A percentile compares a stretch with the other conserved stretches of the same genome.
Conservation (phyloP, 2,329 filamentous ascomycete genomes). For the Clonostachys sp. region DNA sequence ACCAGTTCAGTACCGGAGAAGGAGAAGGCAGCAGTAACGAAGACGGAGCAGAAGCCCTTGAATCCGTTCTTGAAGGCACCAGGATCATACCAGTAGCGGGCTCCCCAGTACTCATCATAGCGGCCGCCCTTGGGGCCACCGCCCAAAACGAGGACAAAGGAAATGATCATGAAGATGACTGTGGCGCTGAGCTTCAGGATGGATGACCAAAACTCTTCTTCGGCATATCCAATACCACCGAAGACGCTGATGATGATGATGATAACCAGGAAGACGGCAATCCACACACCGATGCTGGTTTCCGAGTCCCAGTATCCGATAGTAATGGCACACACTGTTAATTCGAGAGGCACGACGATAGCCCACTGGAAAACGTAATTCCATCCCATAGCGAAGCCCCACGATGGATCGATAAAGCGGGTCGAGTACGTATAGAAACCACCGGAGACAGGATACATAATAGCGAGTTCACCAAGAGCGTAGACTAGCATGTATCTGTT, state of each 20-base stretch:
- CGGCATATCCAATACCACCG: slow-evolving; percentile 41
- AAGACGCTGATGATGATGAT: slow-evolving; percentile 45
- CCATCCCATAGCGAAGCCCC: slow-evolving; percentile 49
- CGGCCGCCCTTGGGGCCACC: slow-evolving; percentile 41
- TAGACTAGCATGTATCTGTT: slow-evolving; percentile 27
- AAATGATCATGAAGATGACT: slow-evolving; percentile 53
- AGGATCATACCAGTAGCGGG: slow-evolving; percentile 32
- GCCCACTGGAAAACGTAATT: slow-evolving; percentile 45
- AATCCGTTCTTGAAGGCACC: slow-evolving; percentile 61
- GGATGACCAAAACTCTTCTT: slow-evolving; percentile 49
- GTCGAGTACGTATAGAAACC: slow-evolving; percentile 55
- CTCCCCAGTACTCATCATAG: slow-evolving; percentile 33
- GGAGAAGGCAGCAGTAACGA: slow-evolving; percentile 64
- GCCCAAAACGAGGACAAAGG: slow-evolving; percentile 48
- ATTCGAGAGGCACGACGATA: slow-evolving; percentile 38
- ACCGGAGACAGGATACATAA: slow-evolving; percentile 54
- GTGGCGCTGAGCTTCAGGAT: slow-evolving; percentile 49
- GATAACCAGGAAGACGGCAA: slow-evolving; percentile 41
- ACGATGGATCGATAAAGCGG: slow-evolving; percentile 55
- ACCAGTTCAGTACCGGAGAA: slow-evolving; percentile 64
- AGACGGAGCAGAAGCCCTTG: slow-evolving; percentile 62
- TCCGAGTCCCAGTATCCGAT: slow-evolving; percentile 43
- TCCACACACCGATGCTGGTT: slow-evolving; percentile 40
- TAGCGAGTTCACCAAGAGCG: slow-evolving; percentile 52
- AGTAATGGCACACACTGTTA: slow-evolving; percentile 44